Percentiles rank a stretch among this genome's conserved stretches.
phyloP scores from a whole-genome alignment of 2,329 filamentous ascomycete species.

The Neonectria ditissima region DNA sequence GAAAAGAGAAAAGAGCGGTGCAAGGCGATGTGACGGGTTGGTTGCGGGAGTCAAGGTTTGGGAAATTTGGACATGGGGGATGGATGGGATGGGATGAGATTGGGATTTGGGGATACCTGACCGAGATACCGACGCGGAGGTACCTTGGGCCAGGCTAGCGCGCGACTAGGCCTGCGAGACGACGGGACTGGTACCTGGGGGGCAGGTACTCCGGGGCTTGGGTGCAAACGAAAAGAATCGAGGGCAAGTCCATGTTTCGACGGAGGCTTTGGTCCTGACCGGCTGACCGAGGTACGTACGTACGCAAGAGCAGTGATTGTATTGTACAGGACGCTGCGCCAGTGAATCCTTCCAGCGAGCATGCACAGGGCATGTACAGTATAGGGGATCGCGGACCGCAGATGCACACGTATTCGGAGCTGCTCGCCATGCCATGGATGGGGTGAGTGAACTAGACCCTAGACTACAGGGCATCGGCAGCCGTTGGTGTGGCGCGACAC shows the following conservation, averaged over 20 bases:
- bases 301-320: background rate
- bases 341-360: background rate
- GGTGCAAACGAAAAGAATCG: constrained; percentile 2
- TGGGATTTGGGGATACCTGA: constrained; percentile 22
- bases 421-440: constrained; percentile 20
- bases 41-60: constrained; percentile 29
- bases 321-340: background rate
- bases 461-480: background rate
- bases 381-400: background rate
- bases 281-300: background rate
- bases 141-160: constrained; percentile 4
- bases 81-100: constrained; percentile 21
- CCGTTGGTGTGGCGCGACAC: constrained; percentile 27
- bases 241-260: background rate
- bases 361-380: background rate
- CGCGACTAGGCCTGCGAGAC: background rate
- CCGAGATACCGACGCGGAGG: constrained; percentile 11
- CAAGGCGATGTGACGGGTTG: constrained; percentile 19
- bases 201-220: constrained; percentile 1
- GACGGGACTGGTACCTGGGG: constrained; percentile 4
- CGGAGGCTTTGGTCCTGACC: background rate
- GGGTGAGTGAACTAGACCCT: constrained; percentile 8
- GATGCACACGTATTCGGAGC: constrained; percentile 10
- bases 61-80: constrained; percentile 31
- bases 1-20: constrained; percentile 9